These are phyloP conservation scores for Chlamydomonas sphaeroides DNA, from an alignment of 139 green algal species.

Conservation along the genomic window DNA sequence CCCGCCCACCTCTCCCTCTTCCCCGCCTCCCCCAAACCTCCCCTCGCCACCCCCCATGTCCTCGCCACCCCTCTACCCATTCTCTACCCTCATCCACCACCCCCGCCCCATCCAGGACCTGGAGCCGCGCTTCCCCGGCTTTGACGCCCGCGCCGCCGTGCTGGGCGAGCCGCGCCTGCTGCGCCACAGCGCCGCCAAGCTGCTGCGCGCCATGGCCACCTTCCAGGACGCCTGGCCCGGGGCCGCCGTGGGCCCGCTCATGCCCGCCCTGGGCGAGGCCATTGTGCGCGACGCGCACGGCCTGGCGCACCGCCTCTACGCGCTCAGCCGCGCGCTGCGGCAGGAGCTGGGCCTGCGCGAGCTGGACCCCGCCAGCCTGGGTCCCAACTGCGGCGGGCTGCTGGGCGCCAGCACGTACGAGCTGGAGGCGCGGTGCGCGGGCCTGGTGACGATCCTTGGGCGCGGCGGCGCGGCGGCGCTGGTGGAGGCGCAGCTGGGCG, in stretches of 20 bases:
- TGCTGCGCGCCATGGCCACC: conserved; percentile 12
- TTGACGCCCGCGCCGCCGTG: not conserved
- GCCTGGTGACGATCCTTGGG: conserved; percentile 20
- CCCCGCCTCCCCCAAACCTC: too few species aligned
- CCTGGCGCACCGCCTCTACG: conserved; percentile 3
- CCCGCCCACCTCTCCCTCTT: too few species aligned
- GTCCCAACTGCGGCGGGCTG: not conserved
- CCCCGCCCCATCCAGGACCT: not conserved
- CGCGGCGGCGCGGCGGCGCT: not conserved
- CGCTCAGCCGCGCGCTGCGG: not conserved
- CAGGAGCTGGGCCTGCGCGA: not conserved
- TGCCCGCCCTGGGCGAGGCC: not conserved
- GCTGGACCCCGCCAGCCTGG: not conserved
- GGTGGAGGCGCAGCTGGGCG: conserved; percentile 3
- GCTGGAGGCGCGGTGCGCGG: conserved; percentile 13
- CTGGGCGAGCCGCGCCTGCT: conserved; percentile 30
- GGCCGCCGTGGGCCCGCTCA: conserved; percentile 14
- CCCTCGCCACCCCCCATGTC: too few species aligned
- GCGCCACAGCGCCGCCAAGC: conserved; percentile 16
- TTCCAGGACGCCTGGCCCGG: conserved; percentile 28
- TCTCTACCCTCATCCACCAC: too few species aligned
- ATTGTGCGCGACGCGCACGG: conserved; percentile 6
- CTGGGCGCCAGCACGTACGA: not conserved
- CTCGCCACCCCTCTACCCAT: too few species aligned
- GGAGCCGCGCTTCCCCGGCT: conserved; percentile 38